These are phyloP conservation scores for Jacaranda mimosifolia DNA, from an alignment of 257 asterid genomes.

Conservation along the genomic window DNA sequence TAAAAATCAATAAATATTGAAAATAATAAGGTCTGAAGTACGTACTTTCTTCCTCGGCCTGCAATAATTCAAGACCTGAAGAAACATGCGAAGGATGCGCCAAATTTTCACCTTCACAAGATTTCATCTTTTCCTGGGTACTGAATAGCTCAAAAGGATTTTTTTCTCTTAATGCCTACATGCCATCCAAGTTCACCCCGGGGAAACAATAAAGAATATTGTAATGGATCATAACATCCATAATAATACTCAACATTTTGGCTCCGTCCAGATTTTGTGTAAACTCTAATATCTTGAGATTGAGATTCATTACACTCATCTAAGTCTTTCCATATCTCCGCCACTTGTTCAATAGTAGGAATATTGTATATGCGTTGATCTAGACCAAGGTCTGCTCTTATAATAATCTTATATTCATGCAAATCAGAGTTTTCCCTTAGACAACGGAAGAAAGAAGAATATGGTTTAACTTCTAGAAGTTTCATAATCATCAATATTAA, in stretches of 20 bases:
- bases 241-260: too few relatives aligned
- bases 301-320: not conserved
- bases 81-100: too few relatives aligned
- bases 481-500: too few relatives aligned
- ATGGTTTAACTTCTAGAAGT: too few relatives aligned
- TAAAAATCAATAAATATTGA: not conserved
- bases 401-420: not conserved
- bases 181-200: not conserved
- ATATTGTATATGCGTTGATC: not conserved
- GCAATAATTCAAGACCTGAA: not conserved
- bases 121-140: too few relatives aligned
- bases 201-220: too few relatives aligned
- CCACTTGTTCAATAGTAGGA: not conserved
- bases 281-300: not conserved
- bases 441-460: too few relatives aligned
- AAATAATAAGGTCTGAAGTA: not conserved
- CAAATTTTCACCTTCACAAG: too few relatives aligned
- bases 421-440: not conserved
- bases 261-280: not conserved
- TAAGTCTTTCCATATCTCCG: not conserved
- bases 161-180: not conserved
- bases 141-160: not conserved
- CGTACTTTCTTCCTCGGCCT: not conserved
- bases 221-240: too few relatives aligned
- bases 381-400: too few relatives aligned